Conservation (phyloP, 331 rosid genomes). For the Acacia concinna region DNA sequence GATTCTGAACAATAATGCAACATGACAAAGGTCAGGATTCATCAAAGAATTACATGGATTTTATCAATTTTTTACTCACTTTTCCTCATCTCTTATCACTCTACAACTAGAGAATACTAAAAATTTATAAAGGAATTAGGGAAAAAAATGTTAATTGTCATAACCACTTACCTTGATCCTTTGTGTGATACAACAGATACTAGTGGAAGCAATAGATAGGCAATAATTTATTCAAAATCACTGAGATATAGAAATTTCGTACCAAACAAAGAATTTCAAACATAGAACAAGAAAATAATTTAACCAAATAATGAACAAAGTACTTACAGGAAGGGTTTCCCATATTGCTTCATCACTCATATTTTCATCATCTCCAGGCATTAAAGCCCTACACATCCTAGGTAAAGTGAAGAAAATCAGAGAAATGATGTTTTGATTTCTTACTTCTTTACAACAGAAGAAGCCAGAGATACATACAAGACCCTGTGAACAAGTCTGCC, state of each 20-base stretch:
- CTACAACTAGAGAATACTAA: neutral
- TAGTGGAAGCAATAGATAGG: constrained; percentile 8
- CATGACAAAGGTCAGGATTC: neutral
- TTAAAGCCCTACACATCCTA: constrained; percentile 94
- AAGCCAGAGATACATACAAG: neutral
- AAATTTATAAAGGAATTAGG: neutral
- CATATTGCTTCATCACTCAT: constrained; percentile 88
- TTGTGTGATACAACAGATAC: neutral
- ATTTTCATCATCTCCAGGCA: constrained; percentile 91
- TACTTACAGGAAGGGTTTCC: constrained; percentile 97
- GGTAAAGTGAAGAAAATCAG: neutral
- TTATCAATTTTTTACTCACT: neutral
- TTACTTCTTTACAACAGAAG: neutral
- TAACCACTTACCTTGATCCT: neutral
- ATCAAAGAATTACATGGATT: neutral
- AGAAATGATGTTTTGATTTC: neutral
- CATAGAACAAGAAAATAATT: constrained; percentile 21
- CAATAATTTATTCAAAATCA: neutral
- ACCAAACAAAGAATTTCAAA: neutral
- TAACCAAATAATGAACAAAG: constrained; percentile 32
- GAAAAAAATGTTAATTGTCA: neutral
- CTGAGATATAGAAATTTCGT: neutral
- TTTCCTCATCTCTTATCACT: neutral
- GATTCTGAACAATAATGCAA: constrained; percentile 12
- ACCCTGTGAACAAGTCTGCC: neutral